Percentiles rank a stretch among this genome's conserved stretches.
These are phyloP conservation scores for Aurantiochytrium sp. DNA, from an alignment of 108 stramenopile genomes.

Conservation along the genomic window DNA sequence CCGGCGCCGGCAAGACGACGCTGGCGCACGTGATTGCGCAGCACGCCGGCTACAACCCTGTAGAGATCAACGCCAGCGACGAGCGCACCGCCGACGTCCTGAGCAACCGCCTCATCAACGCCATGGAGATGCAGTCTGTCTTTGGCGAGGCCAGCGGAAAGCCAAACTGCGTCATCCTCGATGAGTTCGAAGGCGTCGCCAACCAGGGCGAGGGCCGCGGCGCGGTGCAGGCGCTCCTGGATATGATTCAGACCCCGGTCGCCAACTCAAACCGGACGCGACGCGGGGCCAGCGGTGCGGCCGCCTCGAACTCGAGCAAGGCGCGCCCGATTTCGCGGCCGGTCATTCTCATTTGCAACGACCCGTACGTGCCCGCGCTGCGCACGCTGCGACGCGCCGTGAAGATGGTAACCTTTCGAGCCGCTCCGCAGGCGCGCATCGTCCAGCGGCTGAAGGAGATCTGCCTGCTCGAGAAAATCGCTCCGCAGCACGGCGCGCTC, in stretches of 20 bases:
- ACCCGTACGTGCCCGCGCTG: slow-evolving; percentile 85
- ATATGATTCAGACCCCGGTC: slow-evolving; percentile 61
- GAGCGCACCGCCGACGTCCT: slow-evolving; percentile 81
- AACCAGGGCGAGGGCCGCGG: slow-evolving; percentile 64
- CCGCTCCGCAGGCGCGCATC: slow-evolving; percentile 65
- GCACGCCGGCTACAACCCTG: slow-evolving; percentile 82
- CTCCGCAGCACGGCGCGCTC: slow-evolving; percentile 58
- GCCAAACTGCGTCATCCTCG: slow-evolving; percentile 85
- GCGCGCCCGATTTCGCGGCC: slow-evolving; percentile 70
- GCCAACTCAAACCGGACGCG: too few relatives aligned
- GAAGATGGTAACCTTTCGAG: slow-evolving; percentile 70
- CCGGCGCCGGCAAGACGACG: slow-evolving; percentile 94
- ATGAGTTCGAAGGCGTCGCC: slow-evolving; percentile 87
- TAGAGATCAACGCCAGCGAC: slow-evolving; percentile 94
- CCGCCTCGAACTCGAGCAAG: slow-evolving; percentile 35
- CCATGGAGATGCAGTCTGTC: slow-evolving; percentile 31
- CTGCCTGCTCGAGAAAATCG: slow-evolving; percentile 60
- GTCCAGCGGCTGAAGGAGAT: slow-evolving; percentile 74
- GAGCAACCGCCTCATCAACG: slow-evolving; percentile 10
- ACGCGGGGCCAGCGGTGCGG: too few relatives aligned
- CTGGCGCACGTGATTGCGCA: slow-evolving; percentile 85
- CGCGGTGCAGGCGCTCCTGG: slow-evolving; percentile 72
- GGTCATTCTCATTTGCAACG: slow-evolving; percentile 95
- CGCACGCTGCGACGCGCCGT: slow-evolving; percentile 80
- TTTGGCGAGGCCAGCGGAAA: slow-evolving; percentile 21